Conservation (phyloP, 2,329 filamentous ascomycete species). For the Chaetoscypha palmicola region DNA sequence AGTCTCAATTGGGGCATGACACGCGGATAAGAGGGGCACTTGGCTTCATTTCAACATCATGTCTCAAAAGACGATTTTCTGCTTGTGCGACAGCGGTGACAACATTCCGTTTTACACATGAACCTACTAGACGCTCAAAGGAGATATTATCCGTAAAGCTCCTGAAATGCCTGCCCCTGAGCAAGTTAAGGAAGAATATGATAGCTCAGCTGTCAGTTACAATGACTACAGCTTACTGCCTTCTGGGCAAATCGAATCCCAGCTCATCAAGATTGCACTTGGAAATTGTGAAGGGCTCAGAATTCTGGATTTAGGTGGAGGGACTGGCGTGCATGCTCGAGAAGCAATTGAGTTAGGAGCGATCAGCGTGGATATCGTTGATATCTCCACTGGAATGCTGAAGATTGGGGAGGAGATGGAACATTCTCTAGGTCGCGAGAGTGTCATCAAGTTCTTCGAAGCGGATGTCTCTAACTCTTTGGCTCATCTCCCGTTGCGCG, state of each 20-base stretch:
- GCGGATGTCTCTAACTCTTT: neutral
- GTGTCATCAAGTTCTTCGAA: neutral
- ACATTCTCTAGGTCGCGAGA: neutral
- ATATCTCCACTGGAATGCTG: neutral
- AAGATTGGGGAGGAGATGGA: neutral
- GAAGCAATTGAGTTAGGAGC: neutral
- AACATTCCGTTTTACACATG: no score
- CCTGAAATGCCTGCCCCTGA: neutral
- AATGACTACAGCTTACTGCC: neutral
- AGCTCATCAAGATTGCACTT: neutral
- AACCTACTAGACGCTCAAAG: no score
- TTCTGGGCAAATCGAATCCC: neutral
- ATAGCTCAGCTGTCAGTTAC: neutral
- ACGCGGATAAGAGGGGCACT: no score
- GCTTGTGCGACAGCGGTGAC: no score
- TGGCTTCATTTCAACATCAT: no score
- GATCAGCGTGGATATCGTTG: neutral
- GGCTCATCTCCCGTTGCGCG: neutral
- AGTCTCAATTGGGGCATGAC: no score
- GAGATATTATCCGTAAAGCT: no score
- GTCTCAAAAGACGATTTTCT: no score
- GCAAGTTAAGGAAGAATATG: neutral
- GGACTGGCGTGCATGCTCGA: neutral
- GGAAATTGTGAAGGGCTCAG: neutral
- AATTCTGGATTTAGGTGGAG: neutral